Conservation (phyloP, 257 asterid genomes). For the Solanum gandarillasii region DNA sequence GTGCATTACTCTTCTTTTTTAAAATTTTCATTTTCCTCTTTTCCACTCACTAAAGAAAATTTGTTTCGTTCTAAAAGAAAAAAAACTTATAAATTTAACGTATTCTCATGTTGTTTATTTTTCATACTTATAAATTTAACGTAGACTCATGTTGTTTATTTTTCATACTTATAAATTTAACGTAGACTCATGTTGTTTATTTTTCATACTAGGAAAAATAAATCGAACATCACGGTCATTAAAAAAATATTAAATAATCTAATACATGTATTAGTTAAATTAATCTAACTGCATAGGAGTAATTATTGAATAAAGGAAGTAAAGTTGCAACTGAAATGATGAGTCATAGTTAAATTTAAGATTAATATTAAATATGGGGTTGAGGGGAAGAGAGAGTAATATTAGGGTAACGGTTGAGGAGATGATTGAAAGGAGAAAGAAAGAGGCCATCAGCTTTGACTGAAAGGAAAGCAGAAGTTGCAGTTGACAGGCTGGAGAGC, state of each 20-base stretch:
- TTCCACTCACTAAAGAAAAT: neutral
- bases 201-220: neutral
- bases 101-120: neutral
- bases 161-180: neutral
- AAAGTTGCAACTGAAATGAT: slow-evolving; percentile 12
- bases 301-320: neutral
- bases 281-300: neutral
- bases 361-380: neutral
- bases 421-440: neutral
- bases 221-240: too few relatives aligned
- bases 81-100: neutral
- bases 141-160: neutral
- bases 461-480: slow-evolving; percentile 16
- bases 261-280: neutral
- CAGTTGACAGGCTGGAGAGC: slow-evolving; percentile 61
- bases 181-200: neutral
- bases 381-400: neutral
- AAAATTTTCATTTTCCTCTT: neutral
- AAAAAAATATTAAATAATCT: neutral
- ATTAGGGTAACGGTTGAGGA: slow-evolving; percentile 16
- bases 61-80: neutral
- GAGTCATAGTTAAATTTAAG: neutral
- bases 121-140: neutral
- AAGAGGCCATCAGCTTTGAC: slow-evolving; percentile 45
- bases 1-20: slow-evolving; percentile 5